A percentile compares a stretch with the other conserved stretches of the same genome.
phyloP scores from a whole-genome alignment of 129 eudicot genomes.

The Flaveria bidentis region DNA sequence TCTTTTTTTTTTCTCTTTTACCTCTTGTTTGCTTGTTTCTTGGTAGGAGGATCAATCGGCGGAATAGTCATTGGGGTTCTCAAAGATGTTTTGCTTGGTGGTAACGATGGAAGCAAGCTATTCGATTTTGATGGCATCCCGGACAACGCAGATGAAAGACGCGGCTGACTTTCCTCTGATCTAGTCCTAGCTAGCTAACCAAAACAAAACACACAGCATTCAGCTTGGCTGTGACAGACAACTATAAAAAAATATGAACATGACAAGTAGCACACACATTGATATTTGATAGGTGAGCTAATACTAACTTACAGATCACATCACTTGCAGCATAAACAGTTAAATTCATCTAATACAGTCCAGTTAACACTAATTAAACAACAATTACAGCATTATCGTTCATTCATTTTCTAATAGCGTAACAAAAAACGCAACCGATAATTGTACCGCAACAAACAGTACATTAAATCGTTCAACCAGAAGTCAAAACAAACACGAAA shows the following conservation, averaged over 20 bases:
- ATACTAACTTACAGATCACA: not conserved
- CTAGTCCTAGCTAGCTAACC: conserved; percentile 53
- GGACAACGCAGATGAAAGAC: conserved; percentile 44
- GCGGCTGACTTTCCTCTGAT: conserved; percentile 57
- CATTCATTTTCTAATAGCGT: not conserved
- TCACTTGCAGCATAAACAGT: not conserved
- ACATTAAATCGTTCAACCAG: conserved; percentile 15
- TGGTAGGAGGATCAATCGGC: conserved; percentile 76
- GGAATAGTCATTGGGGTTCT: conserved; percentile 70
- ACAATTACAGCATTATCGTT: not conserved
- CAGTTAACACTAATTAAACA: not conserved
- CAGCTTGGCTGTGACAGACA: conserved; percentile 11
- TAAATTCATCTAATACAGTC: not conserved
- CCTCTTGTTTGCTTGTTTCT: conserved; percentile 58
- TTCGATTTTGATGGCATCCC: conserved; percentile 64
- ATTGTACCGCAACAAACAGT: not conserved
- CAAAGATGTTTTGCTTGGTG: conserved; percentile 55
- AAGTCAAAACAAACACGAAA: not conserved
- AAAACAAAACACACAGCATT: conserved; percentile 23
- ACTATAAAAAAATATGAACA: not conserved
- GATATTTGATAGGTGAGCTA: not conserved
- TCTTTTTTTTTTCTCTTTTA: conserved; percentile 22
- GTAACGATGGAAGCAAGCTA: conserved; percentile 48
- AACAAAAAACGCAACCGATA: not conserved
- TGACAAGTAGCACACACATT: not conserved